Evolutionary conservation across 495 filamentous ascomycete species (phyloP).

Genomic region (Podospora bellae-mahoneyi): DNA sequence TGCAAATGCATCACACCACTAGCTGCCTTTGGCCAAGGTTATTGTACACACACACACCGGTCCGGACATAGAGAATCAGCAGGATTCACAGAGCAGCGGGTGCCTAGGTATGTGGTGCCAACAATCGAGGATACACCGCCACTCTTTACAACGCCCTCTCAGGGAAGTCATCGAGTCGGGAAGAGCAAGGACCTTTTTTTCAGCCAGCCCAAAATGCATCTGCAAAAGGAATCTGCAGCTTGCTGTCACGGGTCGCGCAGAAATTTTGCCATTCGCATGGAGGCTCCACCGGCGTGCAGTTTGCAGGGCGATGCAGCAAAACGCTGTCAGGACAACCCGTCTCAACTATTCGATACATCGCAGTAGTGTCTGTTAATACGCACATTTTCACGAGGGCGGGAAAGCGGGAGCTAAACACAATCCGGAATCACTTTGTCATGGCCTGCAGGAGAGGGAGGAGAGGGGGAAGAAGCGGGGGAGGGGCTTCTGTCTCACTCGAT

Average conservation of each 20-base stretch:
- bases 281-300: conserved; percentile 14
- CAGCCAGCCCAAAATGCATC: background rate
- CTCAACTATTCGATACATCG: conserved; percentile 1
- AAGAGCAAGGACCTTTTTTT: background rate
- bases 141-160: conserved; percentile 5
- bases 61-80: no score
- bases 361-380: conserved; percentile 8
- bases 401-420: conserved; percentile 20
- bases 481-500: background rate
- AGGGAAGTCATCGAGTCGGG: background rate
- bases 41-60: no score
- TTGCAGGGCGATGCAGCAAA: background rate
- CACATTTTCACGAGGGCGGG: conserved; percentile 11
- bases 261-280: conserved; percentile 7
- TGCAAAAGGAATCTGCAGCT: conserved; percentile 14
- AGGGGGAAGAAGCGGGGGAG: background rate
- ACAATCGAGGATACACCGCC: conserved; percentile 12
- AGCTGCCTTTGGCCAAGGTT: background rate
- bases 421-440: conserved; percentile 23
- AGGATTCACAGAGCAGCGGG: background rate
- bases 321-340: background rate
- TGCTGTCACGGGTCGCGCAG: conserved; percentile 16
- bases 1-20: no score
- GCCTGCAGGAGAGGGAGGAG: conserved; percentile 11
- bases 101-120: background rate